Base-by-base conservation (phyloP, 805 yeast species). In the Alloascoidea africana region DNA sequence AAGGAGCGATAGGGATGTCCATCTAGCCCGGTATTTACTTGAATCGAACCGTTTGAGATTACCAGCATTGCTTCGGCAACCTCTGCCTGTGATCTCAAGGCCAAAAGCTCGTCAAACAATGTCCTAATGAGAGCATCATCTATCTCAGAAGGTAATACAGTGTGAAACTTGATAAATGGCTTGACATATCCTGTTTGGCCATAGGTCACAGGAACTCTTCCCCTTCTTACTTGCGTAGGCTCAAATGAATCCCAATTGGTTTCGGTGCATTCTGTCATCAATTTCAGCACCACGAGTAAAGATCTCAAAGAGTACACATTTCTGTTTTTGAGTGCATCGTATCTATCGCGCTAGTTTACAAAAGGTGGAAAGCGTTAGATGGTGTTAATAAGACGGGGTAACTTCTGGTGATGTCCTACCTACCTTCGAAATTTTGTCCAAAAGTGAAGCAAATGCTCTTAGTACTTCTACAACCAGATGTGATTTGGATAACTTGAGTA, bases 381-480 rank as follows among this genome's bases (percentile, higher is more conserved):
- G n/a, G n/a, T n/a, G n/a, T n/a, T n/a, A n/a, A n/a, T n/a, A n/a
- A n/a, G n/a, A n/a, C n/a, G n/a, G n/a, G n/a, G n/a, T n/a, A n/a
- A n/a, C n/a, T n/a, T n/a, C n/a, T n/a, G n/a, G n/a, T n/a, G n/a
- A 23, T 8, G 13, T 23, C 13, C 13, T 23, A 23, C 19, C 57
- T 39, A 17, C 44, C 46, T 27, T 45, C 48, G 14, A 60, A 46
- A 32, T 55, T 54, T 4, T 42, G 38, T 2, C 48, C 52, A 37
- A 56, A 39, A 47, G 59, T 65, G 76, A 68, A 5, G 70, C 35
- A 47, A 58, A 73, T 30, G 63, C 52, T 14, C 67, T 44, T 4
- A 73, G 52, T 18, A 60, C 51, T 14, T 62, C 66, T 34, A 38
- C 38, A 33, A 34, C 23, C 16, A 30, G 16, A 38, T 41, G 45